Conservation (phyloP, 2,329 filamentous ascomycete genomes). For the Aspergillus flavus region DNA sequence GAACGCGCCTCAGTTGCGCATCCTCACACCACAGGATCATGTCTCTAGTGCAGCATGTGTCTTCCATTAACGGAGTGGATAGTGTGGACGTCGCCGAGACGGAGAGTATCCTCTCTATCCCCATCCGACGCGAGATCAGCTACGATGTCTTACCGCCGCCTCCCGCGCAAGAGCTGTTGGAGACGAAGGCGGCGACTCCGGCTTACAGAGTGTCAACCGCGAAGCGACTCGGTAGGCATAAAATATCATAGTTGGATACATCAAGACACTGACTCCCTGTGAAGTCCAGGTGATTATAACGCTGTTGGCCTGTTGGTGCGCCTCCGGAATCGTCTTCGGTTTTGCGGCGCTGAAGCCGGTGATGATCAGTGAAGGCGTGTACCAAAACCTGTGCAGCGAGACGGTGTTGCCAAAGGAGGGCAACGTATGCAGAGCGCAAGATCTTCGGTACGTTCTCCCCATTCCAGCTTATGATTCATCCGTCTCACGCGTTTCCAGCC, state of each 20-base stretch:
- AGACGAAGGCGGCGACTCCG: constrained; percentile 48
- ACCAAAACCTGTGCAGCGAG: constrained; percentile 64
- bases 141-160: constrained; percentile 51
- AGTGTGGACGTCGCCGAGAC: background rate
- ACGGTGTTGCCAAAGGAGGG: constrained; percentile 53
- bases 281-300: constrained; percentile 64
- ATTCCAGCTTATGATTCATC: constrained; percentile 23
- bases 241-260: background rate
- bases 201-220: constrained; percentile 52
- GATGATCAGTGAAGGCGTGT: constrained; percentile 72
- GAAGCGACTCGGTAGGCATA: constrained; percentile 35
- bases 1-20: background rate
- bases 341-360: constrained; percentile 85
- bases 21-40: background rate
- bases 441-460: constrained; percentile 47
- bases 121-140: constrained; percentile 31
- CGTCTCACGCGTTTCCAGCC: constrained; percentile 33
- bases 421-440: constrained; percentile 61
- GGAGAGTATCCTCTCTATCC: constrained; percentile 4
- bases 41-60: constrained; percentile 2
- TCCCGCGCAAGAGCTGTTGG: constrained; percentile 37
- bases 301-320: constrained; percentile 71
- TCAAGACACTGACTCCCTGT: constrained; percentile 9
- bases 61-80: background rate
- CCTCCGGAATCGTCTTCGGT: constrained; percentile 79